Conservation (phyloP, 805 yeast genomes). For the Maudiozyma saulgeensis region DNA sequence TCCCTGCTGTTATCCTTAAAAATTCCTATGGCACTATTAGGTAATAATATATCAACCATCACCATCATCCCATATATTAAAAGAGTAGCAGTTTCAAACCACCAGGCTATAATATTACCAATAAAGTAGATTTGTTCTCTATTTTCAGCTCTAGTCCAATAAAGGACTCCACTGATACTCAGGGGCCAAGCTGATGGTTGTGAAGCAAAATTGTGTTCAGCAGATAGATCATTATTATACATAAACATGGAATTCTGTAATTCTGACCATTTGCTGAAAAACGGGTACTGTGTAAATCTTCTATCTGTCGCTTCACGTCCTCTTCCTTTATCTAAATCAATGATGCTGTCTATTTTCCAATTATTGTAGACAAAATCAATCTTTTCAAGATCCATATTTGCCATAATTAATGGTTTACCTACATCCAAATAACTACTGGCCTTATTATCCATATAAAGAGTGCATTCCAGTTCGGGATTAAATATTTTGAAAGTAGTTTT, state of each 20-base stretch:
- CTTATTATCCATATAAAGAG: slow-evolving; percentile 87
- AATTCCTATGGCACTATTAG: slow-evolving; percentile 55
- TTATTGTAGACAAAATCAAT: slow-evolving; percentile 37
- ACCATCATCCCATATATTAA: slow-evolving; percentile 56
- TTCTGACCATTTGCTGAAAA: slow-evolving; percentile 82
- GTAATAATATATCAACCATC: slow-evolving; percentile 63
- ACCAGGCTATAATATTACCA: slow-evolving; percentile 88
- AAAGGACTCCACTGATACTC: slow-evolving; percentile 81
- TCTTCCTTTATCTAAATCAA: slow-evolving; percentile 55
- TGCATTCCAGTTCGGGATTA: slow-evolving; percentile 80
- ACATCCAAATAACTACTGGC: neutral
- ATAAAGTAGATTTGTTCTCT: slow-evolving; percentile 76
- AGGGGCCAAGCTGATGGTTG: slow-evolving; percentile 89
- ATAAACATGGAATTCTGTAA: slow-evolving; percentile 81
- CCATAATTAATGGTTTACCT: neutral
- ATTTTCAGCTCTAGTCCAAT: slow-evolving; percentile 73
- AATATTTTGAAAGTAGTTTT: slow-evolving; percentile 59
- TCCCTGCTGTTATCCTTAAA: slow-evolving; percentile 51
- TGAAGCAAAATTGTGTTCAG: slow-evolving; percentile 93
- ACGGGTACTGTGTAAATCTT: slow-evolving; percentile 47
- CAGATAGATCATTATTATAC: slow-evolving; percentile 77
- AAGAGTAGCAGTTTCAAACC: slow-evolving; percentile 62
- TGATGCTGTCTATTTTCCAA: slow-evolving; percentile 71
- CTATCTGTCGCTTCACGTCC: slow-evolving; percentile 50
- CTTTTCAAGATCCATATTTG: slow-evolving; percentile 44